phyloP scores from a whole-genome alignment of 2,329 filamentous ascomycete genomes.

The Cladosporium sphaerospermum region DNA sequence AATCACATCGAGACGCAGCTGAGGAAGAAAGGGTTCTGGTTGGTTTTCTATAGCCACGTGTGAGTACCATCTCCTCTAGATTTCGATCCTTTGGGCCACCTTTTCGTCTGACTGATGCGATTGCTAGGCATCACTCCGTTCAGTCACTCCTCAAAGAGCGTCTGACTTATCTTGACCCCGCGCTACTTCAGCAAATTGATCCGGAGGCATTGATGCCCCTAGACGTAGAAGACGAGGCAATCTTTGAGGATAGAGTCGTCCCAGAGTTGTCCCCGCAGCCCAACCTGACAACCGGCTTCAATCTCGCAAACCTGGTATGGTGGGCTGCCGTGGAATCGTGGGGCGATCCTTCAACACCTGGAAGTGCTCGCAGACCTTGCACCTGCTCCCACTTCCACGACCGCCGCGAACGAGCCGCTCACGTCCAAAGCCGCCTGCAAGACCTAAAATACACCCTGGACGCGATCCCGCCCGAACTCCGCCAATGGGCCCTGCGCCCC shows the following conservation, averaged over 20 bases:
- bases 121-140: background rate
- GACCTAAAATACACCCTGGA: slow-evolving; percentile 7
- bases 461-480: slow-evolving; percentile 4
- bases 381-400: background rate
- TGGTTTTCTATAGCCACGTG: slow-evolving; percentile 12
- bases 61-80: background rate
- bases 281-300: slow-evolving; percentile 7
- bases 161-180: slow-evolving; percentile 3
- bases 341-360: no score
- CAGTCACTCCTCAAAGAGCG: slow-evolving; percentile 10
- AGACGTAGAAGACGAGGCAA: slow-evolving; percentile 7
- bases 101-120: background rate
- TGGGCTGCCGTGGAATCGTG: slow-evolving; percentile 3
- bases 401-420: background rate
- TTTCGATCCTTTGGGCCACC: background rate
- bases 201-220: slow-evolving; percentile 6
- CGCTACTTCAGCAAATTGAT: slow-evolving; percentile 4
- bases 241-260: slow-evolving; percentile 6
- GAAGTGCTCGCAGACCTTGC: background rate
- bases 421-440: slow-evolving; percentile 1
- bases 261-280: background rate
- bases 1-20: slow-evolving; percentile 12
- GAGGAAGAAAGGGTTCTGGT: slow-evolving; percentile 12
- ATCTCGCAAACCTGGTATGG: background rate
- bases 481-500: background rate